A percentile compares a stretch with the other conserved stretches of the same genome.
These are phyloP conservation scores for Malus hybrid DNA, from an alignment of 331 rosid genomes.

Conservation along the genomic window DNA sequence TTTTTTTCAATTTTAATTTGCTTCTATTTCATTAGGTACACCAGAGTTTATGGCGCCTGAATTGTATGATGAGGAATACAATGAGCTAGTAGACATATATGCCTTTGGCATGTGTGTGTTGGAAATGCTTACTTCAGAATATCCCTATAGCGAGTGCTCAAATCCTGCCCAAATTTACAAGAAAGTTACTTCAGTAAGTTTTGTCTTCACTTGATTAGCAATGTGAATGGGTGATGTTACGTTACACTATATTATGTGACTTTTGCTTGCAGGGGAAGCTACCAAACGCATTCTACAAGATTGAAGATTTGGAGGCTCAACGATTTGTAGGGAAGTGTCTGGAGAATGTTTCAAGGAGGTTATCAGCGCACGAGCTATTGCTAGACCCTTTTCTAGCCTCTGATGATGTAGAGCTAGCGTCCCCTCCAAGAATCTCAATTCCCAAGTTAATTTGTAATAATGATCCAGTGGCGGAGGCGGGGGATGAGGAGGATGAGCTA, in stretches of 20 bases:
- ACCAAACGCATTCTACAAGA: constrained; percentile 57
- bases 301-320: constrained; percentile 58
- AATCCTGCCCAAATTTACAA: constrained; percentile 96
- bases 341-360: constrained; percentile 52
- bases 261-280: constrained; percentile 55
- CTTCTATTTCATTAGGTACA: constrained; percentile 42
- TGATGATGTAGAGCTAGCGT: constrained; percentile 17
- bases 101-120: constrained; percentile 92
- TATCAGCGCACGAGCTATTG: constrained; percentile 62
- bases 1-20: not conserved
- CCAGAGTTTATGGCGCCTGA: constrained; percentile 99
- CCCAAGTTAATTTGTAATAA: not conserved
- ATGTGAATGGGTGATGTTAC: not conserved
- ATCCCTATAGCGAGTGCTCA: constrained; percentile 78
- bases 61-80: constrained; percentile 75
- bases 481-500: constrained; percentile 7
- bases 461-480: not conserved
- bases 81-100: constrained; percentile 76
- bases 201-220: not conserved
- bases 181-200: constrained; percentile 76
- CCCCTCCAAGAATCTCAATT: constrained; percentile 8
- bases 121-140: constrained; percentile 80
- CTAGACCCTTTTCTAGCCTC: constrained; percentile 64
- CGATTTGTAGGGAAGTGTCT: constrained; percentile 69
- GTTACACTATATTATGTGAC: not conserved